Evolutionary conservation across 257 asterid species (phyloP).

Genomic region (Agastache rugosa): DNA sequence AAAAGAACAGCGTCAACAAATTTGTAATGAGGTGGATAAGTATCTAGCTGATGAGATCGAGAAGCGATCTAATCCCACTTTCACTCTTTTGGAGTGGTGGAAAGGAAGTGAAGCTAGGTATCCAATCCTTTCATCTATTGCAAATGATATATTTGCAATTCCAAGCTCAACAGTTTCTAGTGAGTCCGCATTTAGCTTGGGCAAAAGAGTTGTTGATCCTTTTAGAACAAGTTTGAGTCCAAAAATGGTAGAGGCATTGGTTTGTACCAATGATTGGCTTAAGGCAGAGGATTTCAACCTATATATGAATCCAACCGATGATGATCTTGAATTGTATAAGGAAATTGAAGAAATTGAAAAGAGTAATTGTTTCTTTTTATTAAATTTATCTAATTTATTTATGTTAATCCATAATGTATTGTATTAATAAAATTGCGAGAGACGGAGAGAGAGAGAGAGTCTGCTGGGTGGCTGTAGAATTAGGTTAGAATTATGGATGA

Average conservation of each 20-base stretch:
- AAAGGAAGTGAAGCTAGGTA: not conserved
- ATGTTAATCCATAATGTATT: too few species aligned
- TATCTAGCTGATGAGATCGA: conserved; percentile 3
- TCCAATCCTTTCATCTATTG: not conserved
- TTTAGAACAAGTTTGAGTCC: too few species aligned
- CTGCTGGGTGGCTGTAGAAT: too few species aligned
- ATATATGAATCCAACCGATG: not conserved
- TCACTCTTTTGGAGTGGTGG: not conserved
- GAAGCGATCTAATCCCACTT: not conserved
- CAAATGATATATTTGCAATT: not conserved
- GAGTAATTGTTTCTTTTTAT: too few species aligned
- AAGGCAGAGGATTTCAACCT: not conserved
- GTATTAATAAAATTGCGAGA: too few species aligned
- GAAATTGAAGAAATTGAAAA: too few species aligned
- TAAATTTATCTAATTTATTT: too few species aligned
- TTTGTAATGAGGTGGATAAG: conserved; percentile 16
- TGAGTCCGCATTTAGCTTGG: not conserved
- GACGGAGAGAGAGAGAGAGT: too few species aligned
- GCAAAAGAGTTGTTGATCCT: not conserved
- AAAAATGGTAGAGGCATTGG: not conserved
- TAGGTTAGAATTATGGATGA: too few species aligned
- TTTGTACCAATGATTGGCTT: not conserved
- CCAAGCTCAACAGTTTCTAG: too few species aligned
- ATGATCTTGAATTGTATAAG: not conserved
- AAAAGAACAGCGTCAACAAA: not conserved